Evolutionary conservation across 2,329 filamentous ascomycete species (phyloP).

Genomic region (Pseudogymnoascus sp.): DNA sequence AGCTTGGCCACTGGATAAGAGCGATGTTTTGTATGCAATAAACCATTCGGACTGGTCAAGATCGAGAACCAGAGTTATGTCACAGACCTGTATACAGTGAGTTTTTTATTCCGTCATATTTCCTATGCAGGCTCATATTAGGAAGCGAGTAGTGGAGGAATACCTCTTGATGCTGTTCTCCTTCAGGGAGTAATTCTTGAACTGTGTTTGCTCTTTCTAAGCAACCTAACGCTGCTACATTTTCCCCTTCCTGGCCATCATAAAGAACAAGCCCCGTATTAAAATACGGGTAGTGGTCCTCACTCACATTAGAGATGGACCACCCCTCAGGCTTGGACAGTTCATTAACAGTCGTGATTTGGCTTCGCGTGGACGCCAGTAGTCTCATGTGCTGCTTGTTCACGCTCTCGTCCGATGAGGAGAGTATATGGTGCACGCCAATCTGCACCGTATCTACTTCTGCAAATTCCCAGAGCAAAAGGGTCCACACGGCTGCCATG

Average conservation of each 20-base stretch:
- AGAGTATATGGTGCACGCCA: background rate
- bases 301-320: background rate
- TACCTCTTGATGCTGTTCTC: background rate
- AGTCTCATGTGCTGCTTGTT: background rate
- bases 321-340: background rate
- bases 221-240: background rate
- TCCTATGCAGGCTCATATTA: background rate
- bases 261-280: background rate
- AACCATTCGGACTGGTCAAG: background rate
- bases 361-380: background rate
- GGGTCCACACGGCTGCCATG: background rate
- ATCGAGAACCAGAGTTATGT: background rate
- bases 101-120: background rate
- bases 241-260: background rate
- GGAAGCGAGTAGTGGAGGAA: background rate
- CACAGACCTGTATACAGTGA: background rate
- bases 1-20: background rate
- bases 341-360: background rate
- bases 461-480: background rate
- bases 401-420: background rate
- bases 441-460: slow-evolving; percentile 1
- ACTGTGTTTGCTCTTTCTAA: background rate
- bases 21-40: background rate
- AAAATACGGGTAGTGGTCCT: background rate
- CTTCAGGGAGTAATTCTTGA: background rate